Conservation (phyloP, 768 basidiomycete species). For the Gloeophyllum trabeum region DNA sequence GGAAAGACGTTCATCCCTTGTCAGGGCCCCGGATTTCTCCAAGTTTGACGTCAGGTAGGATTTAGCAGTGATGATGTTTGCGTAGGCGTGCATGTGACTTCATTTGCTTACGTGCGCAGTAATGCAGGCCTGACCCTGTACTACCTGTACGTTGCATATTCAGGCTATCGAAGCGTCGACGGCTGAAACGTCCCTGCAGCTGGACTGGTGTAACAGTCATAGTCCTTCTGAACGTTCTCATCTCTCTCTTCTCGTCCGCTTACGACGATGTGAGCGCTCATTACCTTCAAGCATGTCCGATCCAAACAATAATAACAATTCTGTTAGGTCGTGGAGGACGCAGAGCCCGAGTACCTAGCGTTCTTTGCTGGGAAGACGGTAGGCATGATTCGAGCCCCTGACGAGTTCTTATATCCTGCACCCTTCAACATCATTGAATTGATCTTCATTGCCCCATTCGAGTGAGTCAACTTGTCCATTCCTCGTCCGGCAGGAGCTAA, state of each 20-base stretch:
- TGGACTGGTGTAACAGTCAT: constrained; percentile 82
- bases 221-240: constrained; percentile 84
- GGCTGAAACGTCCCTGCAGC: constrained; percentile 21
- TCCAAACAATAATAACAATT: constrained; percentile 1
- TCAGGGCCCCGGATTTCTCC: constrained; percentile 57
- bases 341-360: constrained; percentile 82
- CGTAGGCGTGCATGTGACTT: neutral
- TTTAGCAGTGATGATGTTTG: neutral
- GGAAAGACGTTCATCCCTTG: too few relatives aligned
- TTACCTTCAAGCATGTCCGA: neutral
- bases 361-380: constrained; percentile 87
- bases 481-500: too few relatives aligned
- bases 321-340: constrained; percentile 62
- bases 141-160: constrained; percentile 63
- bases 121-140: constrained; percentile 56
- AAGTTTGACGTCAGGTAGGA: constrained; percentile 39
- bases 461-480: constrained; percentile 39
- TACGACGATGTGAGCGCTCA: constrained; percentile 57
- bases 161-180: neutral
- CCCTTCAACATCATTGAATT: constrained; percentile 88
- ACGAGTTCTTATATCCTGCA: constrained; percentile 79
- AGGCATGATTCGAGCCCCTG: constrained; percentile 77
- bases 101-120: constrained; percentile 16
- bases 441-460: constrained; percentile 72
- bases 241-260: constrained; percentile 91